These are phyloP conservation scores for Phoma sp. DNA, from an alignment of 2,329 filamentous ascomycete species.

Conservation along the genomic window DNA sequence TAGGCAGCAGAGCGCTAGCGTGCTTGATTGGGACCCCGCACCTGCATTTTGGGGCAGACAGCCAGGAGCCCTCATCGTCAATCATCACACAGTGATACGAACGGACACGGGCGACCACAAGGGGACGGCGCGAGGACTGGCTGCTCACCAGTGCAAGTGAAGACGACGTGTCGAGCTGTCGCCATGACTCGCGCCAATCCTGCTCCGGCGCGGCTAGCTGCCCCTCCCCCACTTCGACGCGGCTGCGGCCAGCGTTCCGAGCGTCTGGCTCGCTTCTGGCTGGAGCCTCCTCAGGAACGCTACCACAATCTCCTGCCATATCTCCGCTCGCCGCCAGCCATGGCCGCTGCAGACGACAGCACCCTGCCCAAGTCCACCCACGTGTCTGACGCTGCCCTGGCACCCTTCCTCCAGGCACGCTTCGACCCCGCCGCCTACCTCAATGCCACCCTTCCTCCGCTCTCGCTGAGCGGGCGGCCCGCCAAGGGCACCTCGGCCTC, in stretches of 20 bases:
- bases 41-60: background rate
- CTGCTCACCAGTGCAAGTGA: background rate
- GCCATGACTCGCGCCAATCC: constrained; percentile 13
- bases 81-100: background rate
- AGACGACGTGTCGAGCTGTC: constrained; percentile 8
- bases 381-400: constrained; percentile 74
- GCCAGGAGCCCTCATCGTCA: background rate
- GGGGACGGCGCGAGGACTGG: background rate
- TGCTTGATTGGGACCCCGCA: background rate
- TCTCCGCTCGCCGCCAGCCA: constrained; percentile 28
- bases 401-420: constrained; percentile 74
- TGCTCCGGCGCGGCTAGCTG: constrained; percentile 11
- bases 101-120: background rate
- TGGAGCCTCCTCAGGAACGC: constrained; percentile 25
- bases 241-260: constrained; percentile 26
- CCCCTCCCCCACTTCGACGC: constrained; percentile 28
- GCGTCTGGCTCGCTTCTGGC: constrained; percentile 13
- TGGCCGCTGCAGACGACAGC: constrained; percentile 36
- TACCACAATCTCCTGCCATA: constrained; percentile 16
- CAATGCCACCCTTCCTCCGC: constrained; percentile 76
- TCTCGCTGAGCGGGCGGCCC: constrained; percentile 60
- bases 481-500: constrained; percentile 59
- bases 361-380: constrained; percentile 54
- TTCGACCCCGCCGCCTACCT: constrained; percentile 89
- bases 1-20: constrained; percentile 28